These are phyloP conservation scores for Acacia crassicarpa DNA, from an alignment of 306 rosid genomes.

Conservation along the genomic window DNA sequence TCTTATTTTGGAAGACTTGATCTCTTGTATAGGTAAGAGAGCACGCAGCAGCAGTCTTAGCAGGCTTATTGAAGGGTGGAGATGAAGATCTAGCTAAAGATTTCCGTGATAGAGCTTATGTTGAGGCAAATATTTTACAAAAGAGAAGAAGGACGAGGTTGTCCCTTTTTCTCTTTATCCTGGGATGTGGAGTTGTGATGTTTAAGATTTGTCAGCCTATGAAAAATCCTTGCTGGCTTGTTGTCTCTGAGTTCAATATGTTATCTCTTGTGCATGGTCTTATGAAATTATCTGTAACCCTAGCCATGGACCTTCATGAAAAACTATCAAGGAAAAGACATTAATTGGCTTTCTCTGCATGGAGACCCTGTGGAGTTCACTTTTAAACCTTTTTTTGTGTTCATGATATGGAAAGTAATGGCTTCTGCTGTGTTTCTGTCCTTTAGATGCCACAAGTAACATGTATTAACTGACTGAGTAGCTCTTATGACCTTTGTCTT, in stretches of 20 bases:
- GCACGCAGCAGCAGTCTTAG: constrained; percentile 97
- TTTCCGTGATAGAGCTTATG: constrained; percentile 83
- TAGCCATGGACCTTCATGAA: constrained; percentile 8
- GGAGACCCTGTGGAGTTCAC: constrained; percentile 16
- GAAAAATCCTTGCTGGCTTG: constrained; percentile 4
- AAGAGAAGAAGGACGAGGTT: constrained; percentile 80
- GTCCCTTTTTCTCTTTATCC: constrained; percentile 18
- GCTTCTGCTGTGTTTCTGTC: constrained; percentile 11
- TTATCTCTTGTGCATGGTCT: constrained; percentile 10
- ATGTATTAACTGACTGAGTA: constrained; percentile 9
- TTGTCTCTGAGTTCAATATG: constrained; percentile 14
- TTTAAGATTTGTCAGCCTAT: constrained; percentile 2
- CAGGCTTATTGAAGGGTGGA: constrained; percentile 98
- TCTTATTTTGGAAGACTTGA: constrained; percentile 29
- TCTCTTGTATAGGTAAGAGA: constrained; percentile 74
- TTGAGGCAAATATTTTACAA: constrained; percentile 58
- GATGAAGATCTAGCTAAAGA: constrained; percentile 87
- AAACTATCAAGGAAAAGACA: background rate
- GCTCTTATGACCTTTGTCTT: constrained; percentile 1
- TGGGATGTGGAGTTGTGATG: constrained; percentile 10
- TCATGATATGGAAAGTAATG: constrained; percentile 16
- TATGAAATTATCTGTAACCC: constrained; percentile 5
- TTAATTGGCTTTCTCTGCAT: constrained; percentile 17
- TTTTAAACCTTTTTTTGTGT: constrained; percentile 3
- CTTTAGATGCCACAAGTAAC: constrained; percentile 7